A percentile compares a stretch with the other conserved stretches of the same genome.
Evolutionary conservation across 2,329 filamentous ascomycete genomes (phyloP).

Genomic region (Curvularia sp.): DNA sequence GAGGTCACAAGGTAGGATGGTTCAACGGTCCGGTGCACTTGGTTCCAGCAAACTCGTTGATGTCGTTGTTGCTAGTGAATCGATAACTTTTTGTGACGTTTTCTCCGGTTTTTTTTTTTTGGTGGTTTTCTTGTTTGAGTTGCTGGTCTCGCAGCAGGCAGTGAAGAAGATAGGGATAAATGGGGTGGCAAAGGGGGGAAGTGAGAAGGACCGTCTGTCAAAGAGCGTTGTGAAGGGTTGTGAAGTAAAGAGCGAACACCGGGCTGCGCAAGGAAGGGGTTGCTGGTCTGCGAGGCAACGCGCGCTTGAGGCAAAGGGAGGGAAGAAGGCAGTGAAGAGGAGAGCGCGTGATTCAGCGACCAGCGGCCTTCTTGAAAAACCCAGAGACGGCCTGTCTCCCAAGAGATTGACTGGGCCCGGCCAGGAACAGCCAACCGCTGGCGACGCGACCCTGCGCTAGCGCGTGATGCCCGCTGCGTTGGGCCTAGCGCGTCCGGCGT

Average conservation of each 20-base stretch:
- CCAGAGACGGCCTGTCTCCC: conserved; percentile 34
- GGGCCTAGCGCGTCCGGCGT: conserved; percentile 28
- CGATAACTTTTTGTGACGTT: conserved; percentile 1
- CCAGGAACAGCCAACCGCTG: conserved; percentile 28
- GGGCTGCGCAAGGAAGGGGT: conserved; percentile 41
- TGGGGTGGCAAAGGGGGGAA: conserved; percentile 18
- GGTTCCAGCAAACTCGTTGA: conserved; percentile 15
- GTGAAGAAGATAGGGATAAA: conserved; percentile 24
- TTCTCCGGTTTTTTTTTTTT: background rate
- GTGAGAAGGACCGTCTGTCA: conserved; percentile 40
- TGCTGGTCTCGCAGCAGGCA: conserved; percentile 43
- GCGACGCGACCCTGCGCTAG: conserved; percentile 19
- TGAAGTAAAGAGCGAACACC: conserved; percentile 53
- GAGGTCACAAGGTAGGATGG: conserved; percentile 24
- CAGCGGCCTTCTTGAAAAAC: conserved; percentile 28
- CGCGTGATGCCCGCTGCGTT: conserved; percentile 17
- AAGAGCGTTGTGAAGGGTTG: conserved; percentile 47
- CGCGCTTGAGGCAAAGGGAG: conserved; percentile 37
- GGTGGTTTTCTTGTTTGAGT: conserved; percentile 15
- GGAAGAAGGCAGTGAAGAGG: conserved; percentile 27
- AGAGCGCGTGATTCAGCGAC: conserved; percentile 25
- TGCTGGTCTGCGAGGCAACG: conserved; percentile 34
- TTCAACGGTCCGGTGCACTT: conserved; percentile 19
- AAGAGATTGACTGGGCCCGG: conserved; percentile 36
- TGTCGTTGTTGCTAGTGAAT: conserved; percentile 22